Conservation (phyloP, 108 stramenopile genomes). For the Conticribra weissflogii region DNA sequence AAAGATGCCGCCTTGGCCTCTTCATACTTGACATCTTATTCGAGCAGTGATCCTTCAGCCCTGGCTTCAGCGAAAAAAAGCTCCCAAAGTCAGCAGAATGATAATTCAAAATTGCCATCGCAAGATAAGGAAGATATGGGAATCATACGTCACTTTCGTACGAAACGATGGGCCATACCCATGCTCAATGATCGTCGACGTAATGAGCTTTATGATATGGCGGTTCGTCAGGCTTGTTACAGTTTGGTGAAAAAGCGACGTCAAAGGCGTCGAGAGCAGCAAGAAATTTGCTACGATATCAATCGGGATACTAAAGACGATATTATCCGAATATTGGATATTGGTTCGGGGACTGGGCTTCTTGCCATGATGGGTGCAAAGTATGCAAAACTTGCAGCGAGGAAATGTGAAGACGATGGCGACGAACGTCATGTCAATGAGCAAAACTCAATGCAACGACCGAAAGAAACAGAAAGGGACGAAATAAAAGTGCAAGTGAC, state of each 20-base stretch:
- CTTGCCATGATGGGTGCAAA: conserved; percentile 73
- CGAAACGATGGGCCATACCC: conserved; percentile 85
- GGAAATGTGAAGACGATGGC: not conserved
- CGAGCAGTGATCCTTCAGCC: too few species aligned
- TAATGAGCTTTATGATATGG: conserved; percentile 64
- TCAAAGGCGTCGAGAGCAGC: not conserved
- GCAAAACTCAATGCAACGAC: not conserved
- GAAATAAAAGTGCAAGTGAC: conserved; percentile 38
- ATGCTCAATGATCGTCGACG: conserved; percentile 84
- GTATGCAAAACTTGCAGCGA: conserved; percentile 28
- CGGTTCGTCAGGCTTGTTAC: conserved; percentile 57
- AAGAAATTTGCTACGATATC: not conserved
- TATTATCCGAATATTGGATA: conserved; percentile 61
- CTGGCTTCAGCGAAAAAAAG: not conserved
- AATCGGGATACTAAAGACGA: conserved; percentile 5
- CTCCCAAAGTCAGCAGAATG: not conserved
- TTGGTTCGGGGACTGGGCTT: conserved; percentile 83
- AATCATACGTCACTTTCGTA: conserved; percentile 61
- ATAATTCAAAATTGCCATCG: too few species aligned
- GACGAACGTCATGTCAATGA: not conserved
- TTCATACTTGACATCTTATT: too few species aligned
- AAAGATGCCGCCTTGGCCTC: conserved; percentile 32
- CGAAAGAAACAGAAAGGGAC: not conserved
- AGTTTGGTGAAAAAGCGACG: conserved; percentile 17
- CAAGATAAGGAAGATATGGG: conserved; percentile 26